Evolutionary conservation across 2,329 filamentous ascomycete species (phyloP).

Genomic region (Hypoxylon sp.): DNA sequence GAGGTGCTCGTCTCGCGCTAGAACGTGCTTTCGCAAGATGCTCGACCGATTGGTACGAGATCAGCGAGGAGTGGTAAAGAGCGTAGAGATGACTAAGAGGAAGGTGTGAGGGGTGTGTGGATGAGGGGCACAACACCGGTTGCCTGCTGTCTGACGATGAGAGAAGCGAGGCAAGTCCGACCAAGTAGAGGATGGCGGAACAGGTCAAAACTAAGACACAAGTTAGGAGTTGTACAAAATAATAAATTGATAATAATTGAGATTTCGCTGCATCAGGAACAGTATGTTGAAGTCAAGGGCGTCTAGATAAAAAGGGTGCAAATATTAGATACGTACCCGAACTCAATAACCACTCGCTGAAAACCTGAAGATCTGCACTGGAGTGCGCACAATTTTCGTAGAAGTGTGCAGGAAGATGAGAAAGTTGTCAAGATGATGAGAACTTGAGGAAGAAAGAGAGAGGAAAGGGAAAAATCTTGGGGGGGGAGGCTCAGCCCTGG

Average conservation of each 20-base stretch:
- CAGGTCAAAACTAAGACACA: not conserved
- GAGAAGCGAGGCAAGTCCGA: too few species aligned
- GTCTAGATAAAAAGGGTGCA: not conserved
- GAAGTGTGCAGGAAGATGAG: not conserved
- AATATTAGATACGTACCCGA: not conserved
- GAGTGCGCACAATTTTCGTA: not conserved
- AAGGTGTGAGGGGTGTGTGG: too few species aligned
- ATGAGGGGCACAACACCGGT: too few species aligned
- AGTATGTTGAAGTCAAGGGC: not conserved
- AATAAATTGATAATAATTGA: not conserved
- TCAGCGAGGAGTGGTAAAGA: slow-evolving; percentile 6
- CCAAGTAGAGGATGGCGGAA: not conserved
- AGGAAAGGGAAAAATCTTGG: not conserved
- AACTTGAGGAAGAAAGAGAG: not conserved
- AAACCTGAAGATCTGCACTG: not conserved
- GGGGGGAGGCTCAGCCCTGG: not conserved
- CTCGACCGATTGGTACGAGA: slow-evolving; percentile 18
- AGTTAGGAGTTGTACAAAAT: not conserved
- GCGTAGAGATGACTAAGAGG: not conserved
- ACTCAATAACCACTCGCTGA: not conserved
- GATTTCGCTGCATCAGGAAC: not conserved
- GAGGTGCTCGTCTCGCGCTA: slow-evolving; percentile 2
- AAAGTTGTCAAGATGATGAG: not conserved
- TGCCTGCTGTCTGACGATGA: too few species aligned
- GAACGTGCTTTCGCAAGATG: not conserved